A percentile compares a stretch with the other conserved stretches of the same genome.
phyloP scores from a whole-genome alignment of 2,329 filamentous ascomycete genomes.

The Fusarium caatingaense region DNA sequence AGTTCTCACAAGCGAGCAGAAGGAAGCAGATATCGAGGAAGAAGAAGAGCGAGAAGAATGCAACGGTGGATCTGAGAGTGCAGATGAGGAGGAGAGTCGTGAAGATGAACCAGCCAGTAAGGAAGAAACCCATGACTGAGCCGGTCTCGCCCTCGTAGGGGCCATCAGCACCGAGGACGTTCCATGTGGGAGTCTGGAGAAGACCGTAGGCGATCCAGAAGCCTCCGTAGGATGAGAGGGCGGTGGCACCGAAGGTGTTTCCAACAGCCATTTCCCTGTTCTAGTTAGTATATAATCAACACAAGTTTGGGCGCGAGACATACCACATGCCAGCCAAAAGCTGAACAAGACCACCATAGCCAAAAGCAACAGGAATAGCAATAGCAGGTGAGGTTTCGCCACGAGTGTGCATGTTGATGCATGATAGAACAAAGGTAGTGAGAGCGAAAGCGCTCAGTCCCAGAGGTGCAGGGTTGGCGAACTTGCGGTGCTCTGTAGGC shows the following conservation, averaged over 20 bases:
- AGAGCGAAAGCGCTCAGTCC: slow-evolving; percentile 83
- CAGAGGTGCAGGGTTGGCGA: slow-evolving; percentile 83
- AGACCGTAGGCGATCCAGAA: slow-evolving; percentile 86
- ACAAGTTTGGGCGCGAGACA: slow-evolving; percentile 47
- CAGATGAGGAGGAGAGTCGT: slow-evolving; percentile 78
- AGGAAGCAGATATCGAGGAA: slow-evolving; percentile 81
- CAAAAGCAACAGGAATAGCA: slow-evolving; percentile 75
- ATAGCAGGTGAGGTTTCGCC: slow-evolving; percentile 72
- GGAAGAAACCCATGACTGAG: slow-evolving; percentile 78
- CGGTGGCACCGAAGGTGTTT: slow-evolving; percentile 87
- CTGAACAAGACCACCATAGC: slow-evolving; percentile 80
- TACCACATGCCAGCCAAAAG: slow-evolving; percentile 89
- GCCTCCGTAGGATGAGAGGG: slow-evolving; percentile 82
- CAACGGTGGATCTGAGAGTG: slow-evolving; percentile 80
- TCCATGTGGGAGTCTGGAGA: slow-evolving; percentile 75
- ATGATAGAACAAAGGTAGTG: slow-evolving; percentile 83
- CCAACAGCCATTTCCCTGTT: slow-evolving; percentile 85
- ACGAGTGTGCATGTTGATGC: slow-evolving; percentile 76
- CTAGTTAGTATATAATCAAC: slow-evolving; percentile 3
- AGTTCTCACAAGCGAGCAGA: slow-evolving; percentile 74
- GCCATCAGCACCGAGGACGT: slow-evolving; percentile 60
- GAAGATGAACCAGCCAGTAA: slow-evolving; percentile 87
- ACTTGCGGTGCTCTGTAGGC: slow-evolving; percentile 73
- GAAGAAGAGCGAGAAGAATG: slow-evolving; percentile 83
- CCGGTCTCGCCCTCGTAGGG: slow-evolving; percentile 60